phyloP scores from a whole-genome alignment of 1,139 yeast genomes.

The Geotrichum australiense region DNA sequence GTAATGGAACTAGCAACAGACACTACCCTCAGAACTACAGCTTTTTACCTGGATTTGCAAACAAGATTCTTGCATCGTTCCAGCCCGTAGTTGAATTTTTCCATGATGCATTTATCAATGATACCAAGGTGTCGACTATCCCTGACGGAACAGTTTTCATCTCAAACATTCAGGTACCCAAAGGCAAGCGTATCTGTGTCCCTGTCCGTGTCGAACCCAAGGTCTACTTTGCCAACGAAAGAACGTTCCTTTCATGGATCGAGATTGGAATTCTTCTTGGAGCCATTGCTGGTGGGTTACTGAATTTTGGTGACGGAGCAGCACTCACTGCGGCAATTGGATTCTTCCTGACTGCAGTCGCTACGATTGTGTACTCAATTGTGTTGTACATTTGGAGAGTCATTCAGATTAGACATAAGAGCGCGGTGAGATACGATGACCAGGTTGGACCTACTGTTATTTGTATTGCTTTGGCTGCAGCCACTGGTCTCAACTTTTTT shows the following conservation, averaged over 20 bases:
- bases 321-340: slow-evolving; percentile 82
- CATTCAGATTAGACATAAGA: slow-evolving; percentile 70
- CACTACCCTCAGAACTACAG: slow-evolving; percentile 15
- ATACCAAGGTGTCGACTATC: slow-evolving; percentile 61
- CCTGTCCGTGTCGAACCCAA: slow-evolving; percentile 98
- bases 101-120: slow-evolving; percentile 26
- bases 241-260: slow-evolving; percentile 95
- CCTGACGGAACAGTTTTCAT: slow-evolving; percentile 80
- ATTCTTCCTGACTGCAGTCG: slow-evolving; percentile 75
- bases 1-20: slow-evolving; percentile 16
- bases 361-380: slow-evolving; percentile 68
- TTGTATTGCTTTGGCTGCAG: slow-evolving; percentile 64
- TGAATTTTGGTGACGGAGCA: slow-evolving; percentile 78
- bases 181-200: slow-evolving; percentile 84
- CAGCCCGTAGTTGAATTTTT: slow-evolving; percentile 23
- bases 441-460: slow-evolving; percentile 79
- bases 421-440: slow-evolving; percentile 81
- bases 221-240: slow-evolving; percentile 96
- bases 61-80: slow-evolving; percentile 4
- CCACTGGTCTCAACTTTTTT: slow-evolving; percentile 66
- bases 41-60: slow-evolving; percentile 9
- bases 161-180: slow-evolving; percentile 44
- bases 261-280: slow-evolving; percentile 94
- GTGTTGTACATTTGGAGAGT: slow-evolving; percentile 77
- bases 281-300: slow-evolving; percentile 86